phyloP scores from a whole-genome alignment of 495 filamentous ascomycete genomes.

The Penicillium robsamsonii region DNA sequence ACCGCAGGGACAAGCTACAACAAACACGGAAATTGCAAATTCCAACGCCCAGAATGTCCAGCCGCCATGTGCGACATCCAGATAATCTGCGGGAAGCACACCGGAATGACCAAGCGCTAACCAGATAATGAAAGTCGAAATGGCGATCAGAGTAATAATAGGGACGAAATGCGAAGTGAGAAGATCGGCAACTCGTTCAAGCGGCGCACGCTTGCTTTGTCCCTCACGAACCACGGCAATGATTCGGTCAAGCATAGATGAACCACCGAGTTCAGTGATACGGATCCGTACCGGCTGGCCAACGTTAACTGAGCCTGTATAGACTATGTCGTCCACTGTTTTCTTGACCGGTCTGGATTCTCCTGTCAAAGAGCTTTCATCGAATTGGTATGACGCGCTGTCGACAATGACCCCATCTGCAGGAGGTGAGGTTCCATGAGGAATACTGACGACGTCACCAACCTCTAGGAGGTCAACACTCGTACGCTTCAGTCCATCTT shows the following conservation, averaged over 20 bases:
- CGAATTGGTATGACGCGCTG: slow-evolving; percentile 64
- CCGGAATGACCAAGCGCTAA: slow-evolving; percentile 71
- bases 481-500: slow-evolving; percentile 43
- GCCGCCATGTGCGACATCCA: slow-evolving; percentile 64
- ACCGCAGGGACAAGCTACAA: slow-evolving; percentile 92
- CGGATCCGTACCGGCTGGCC: slow-evolving; percentile 65
- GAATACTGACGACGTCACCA: slow-evolving; percentile 74
- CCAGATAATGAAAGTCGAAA: slow-evolving; percentile 84
- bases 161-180: slow-evolving; percentile 91
- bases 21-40: slow-evolving; percentile 93
- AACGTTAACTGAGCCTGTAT: slow-evolving; percentile 83
- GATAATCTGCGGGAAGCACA: slow-evolving; percentile 61
- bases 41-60: slow-evolving; percentile 87
- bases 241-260: slow-evolving; percentile 91
- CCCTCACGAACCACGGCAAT: slow-evolving; percentile 88
- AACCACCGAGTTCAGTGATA: slow-evolving; percentile 67
- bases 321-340: slow-evolving; percentile 66
- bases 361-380: slow-evolving; percentile 88
- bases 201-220: slow-evolving; percentile 80
- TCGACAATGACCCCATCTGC: slow-evolving; percentile 71
- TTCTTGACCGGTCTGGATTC: slow-evolving; percentile 81
- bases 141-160: slow-evolving; percentile 73
- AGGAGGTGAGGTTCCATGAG: slow-evolving; percentile 79
- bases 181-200: slow-evolving; percentile 80
- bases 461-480: slow-evolving; percentile 76